Evolutionary conservation across 23 red algal genomes (phyloP).

Genomic region (Gracilaria caudata): DNA sequence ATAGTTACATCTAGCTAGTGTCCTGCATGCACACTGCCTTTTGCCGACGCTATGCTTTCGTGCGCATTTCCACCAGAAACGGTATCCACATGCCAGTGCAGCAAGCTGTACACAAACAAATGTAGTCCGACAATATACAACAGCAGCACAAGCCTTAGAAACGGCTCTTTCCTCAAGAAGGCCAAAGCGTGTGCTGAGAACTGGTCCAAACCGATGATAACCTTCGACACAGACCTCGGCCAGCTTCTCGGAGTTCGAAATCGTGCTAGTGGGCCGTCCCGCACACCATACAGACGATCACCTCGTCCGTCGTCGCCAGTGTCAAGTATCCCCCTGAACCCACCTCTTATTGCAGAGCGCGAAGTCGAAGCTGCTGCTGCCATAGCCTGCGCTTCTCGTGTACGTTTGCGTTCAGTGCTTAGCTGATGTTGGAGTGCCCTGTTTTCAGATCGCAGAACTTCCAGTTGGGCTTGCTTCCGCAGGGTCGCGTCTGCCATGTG

Average conservation of each 20-base stretch:
- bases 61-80: conserved; percentile 39
- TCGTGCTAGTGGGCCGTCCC: conserved; percentile 68
- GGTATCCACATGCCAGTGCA: conserved; percentile 75
- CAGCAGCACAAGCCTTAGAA: conserved; percentile 63
- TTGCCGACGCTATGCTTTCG: conserved; percentile 38
- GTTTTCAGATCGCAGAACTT: conserved; percentile 82
- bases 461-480: conserved; percentile 81
- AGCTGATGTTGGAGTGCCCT: conserved; percentile 77
- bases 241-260: conserved; percentile 69
- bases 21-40: not conserved
- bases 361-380: conserved; percentile 58
- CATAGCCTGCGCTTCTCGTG: conserved; percentile 82
- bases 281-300: conserved; percentile 55
- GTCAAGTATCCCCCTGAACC: conserved; percentile 52
- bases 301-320: conserved; percentile 53
- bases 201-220: conserved; percentile 53
- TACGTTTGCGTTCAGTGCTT: conserved; percentile 68
- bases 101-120: conserved; percentile 77
- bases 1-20: conserved; percentile 1
- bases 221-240: conserved; percentile 35
- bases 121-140: conserved; percentile 69
- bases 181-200: conserved; percentile 56
- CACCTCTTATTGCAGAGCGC: conserved; percentile 46
- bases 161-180: conserved; percentile 73
- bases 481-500: conserved; percentile 79